A percentile compares a stretch with the other conserved stretches of the same genome.
Evolutionary conservation across 345 rosid genomes (phyloP).

Genomic region (Camelina neglecta): DNA sequence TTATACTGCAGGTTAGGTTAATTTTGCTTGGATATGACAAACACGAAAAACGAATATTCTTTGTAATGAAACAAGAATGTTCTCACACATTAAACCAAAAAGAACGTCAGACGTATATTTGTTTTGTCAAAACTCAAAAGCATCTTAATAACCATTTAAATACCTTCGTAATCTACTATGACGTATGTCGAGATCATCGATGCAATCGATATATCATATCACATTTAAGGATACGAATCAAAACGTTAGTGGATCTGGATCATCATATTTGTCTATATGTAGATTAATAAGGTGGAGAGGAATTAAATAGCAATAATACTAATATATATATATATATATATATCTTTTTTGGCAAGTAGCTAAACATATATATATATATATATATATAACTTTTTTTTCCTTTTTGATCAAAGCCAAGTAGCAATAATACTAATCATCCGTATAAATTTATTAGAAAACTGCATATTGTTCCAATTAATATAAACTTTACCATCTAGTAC

Average conservation of each 20-base stretch:
- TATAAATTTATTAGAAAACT: too few relatives aligned
- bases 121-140: not conserved
- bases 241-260: not conserved
- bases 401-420: too few relatives aligned
- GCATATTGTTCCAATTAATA: too few relatives aligned
- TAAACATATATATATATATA: too few relatives aligned
- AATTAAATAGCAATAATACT: not conserved
- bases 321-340: too few relatives aligned
- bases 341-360: too few relatives aligned
- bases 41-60: not conserved
- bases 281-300: not conserved
- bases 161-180: not conserved
- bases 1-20: not conserved
- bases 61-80: not conserved
- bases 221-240: not conserved
- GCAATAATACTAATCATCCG: too few relatives aligned
- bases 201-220: not conserved
- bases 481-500: too few relatives aligned
- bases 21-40: not conserved
- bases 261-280: not conserved
- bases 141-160: not conserved
- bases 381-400: too few relatives aligned
- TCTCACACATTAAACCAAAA: not conserved
- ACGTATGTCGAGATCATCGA: not conserved
- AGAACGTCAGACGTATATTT: not conserved